phyloP scores from a whole-genome alignment of 2,329 filamentous ascomycete species.

The Alternaria rosae region DNA sequence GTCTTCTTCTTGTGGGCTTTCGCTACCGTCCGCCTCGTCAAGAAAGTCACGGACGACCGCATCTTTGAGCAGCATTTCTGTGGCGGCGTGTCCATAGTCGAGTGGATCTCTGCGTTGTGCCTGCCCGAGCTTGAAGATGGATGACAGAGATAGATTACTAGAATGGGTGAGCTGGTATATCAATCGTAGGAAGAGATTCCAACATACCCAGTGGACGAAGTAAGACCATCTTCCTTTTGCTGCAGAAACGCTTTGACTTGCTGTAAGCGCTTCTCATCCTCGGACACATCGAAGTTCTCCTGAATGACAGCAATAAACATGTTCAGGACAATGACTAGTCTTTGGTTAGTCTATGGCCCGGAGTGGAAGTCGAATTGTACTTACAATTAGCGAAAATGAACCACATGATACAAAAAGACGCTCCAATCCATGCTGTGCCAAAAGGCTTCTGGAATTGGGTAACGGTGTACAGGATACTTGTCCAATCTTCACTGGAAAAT shows the following conservation, averaged over 20 bases:
- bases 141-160: conserved; percentile 74
- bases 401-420: conserved; percentile 91
- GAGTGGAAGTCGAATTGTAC: conserved; percentile 8
- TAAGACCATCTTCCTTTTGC: conserved; percentile 80
- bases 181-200: neutral
- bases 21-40: conserved; percentile 68
- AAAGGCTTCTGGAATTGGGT: conserved; percentile 71
- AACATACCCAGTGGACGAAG: conserved; percentile 63
- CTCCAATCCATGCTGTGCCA: conserved; percentile 89
- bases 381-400: conserved; percentile 85
- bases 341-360: conserved; percentile 14
- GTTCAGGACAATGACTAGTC: conserved; percentile 82
- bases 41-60: conserved; percentile 94
- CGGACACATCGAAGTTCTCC: conserved; percentile 98
- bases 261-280: conserved; percentile 96
- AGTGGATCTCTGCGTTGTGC: conserved; percentile 78
- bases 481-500: conserved; percentile 97
- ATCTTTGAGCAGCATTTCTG: conserved; percentile 97
- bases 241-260: conserved; percentile 96
- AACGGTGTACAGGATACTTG: conserved; percentile 80
- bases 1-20: conserved; percentile 36
- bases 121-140: conserved; percentile 68
- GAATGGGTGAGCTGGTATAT: neutral
- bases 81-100: conserved; percentile 88
- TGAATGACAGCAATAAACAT: conserved; percentile 99